Evolutionary conservation across 805 yeast species (phyloP).

Genomic region (Cyberlindnera maclurae): DNA sequence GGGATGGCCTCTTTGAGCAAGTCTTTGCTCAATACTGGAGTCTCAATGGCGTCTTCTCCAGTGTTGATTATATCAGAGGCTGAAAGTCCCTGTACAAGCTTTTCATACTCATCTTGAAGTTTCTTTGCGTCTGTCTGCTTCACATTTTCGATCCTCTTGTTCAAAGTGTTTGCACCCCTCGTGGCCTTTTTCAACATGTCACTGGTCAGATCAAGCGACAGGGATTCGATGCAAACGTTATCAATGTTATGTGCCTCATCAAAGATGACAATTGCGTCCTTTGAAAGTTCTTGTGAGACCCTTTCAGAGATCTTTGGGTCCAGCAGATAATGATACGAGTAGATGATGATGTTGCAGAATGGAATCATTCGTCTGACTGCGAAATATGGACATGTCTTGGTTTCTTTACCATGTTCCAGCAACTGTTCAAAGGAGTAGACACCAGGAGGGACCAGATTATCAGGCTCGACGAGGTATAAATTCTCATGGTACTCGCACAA

Average conservation of each 20-base stretch:
- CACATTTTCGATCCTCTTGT: constrained; percentile 78
- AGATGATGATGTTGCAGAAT: constrained; percentile 86
- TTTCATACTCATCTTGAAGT: constrained; percentile 85
- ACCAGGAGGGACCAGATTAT: constrained; percentile 83
- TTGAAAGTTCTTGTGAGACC: constrained; percentile 85
- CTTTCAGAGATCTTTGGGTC: constrained; percentile 97
- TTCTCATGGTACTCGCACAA: constrained; percentile 91
- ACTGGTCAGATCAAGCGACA: constrained; percentile 87
- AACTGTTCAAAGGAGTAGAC: constrained; percentile 90
- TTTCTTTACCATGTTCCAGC: constrained; percentile 65
- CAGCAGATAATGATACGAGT: constrained; percentile 90
- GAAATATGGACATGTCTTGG: constrained; percentile 90
- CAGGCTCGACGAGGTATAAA: constrained; percentile 78
- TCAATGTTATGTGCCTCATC: constrained; percentile 99
- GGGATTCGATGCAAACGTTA: constrained; percentile 95
- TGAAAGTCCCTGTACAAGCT: constrained; percentile 81
- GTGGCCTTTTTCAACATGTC: constrained; percentile 83
- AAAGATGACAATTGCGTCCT: constrained; percentile 88
- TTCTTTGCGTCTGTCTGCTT: constrained; percentile 76
- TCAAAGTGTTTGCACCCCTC: constrained; percentile 73
- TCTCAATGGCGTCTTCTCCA: constrained; percentile 69
- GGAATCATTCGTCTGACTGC: constrained; percentile 97
- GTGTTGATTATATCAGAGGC: constrained; percentile 65
- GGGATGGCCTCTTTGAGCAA: constrained; percentile 89
- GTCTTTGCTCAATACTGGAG: constrained; percentile 83